phyloP scores from a whole-genome alignment of 2,329 filamentous ascomycete genomes.

The Fusarium anguioides region DNA sequence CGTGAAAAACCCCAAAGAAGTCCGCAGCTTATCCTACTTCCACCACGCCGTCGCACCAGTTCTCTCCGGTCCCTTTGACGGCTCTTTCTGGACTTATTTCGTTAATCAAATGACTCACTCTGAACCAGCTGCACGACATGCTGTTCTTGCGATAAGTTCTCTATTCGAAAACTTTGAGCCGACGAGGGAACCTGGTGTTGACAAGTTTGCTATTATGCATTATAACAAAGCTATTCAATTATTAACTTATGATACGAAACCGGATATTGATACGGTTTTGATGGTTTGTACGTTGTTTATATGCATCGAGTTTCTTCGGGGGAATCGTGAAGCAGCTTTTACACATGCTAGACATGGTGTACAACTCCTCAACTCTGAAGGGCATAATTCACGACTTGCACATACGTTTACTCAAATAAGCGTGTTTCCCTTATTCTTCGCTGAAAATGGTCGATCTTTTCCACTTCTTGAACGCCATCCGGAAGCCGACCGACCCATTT shows the following conservation, averaged over 20 bases:
- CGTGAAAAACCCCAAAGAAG: constrained; percentile 41
- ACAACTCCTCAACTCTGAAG: constrained; percentile 47
- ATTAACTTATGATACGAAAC: constrained; percentile 40
- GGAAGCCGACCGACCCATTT: neutral
- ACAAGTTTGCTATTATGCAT: constrained; percentile 50
- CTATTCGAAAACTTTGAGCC: constrained; percentile 52
- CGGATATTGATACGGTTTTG: constrained; percentile 50
- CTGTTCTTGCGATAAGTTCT: constrained; percentile 54
- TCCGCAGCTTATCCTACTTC: constrained; percentile 53
- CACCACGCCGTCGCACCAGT: constrained; percentile 51
- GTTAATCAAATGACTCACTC: constrained; percentile 52
- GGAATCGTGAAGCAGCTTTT: constrained; percentile 50
- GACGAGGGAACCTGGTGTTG: neutral
- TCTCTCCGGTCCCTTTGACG: constrained; percentile 51
- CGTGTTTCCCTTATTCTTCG: constrained; percentile 55
- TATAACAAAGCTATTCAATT: constrained; percentile 56
- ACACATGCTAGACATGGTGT: constrained; percentile 55
- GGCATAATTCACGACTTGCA: constrained; percentile 46
- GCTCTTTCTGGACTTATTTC: constrained; percentile 56
- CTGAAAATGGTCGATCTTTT: constrained; percentile 10
- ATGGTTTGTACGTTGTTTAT: constrained; percentile 57
- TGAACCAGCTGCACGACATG: constrained; percentile 53
- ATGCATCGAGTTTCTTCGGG: constrained; percentile 57
- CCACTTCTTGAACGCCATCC: constrained; percentile 11
- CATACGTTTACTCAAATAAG: constrained; percentile 54